phyloP scores from a whole-genome alignment of 169 alveolate genomes.

The Besnoitia besnoiti region DNA sequence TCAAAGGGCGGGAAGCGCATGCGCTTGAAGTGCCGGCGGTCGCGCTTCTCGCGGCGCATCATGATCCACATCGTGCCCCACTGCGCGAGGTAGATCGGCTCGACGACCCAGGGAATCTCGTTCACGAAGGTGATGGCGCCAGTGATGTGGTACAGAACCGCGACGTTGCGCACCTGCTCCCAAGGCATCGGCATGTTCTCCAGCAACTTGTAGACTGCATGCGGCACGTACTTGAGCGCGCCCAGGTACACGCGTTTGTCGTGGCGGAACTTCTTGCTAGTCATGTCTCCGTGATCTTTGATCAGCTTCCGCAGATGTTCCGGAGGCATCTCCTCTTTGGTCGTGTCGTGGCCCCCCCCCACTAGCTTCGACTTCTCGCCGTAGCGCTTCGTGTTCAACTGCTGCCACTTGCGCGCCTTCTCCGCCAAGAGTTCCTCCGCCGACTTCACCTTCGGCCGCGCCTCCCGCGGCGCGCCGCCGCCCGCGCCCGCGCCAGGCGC shows the following conservation, averaged over 20 bases:
- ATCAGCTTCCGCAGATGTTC: constrained; percentile 98
- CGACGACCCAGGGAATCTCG: constrained; percentile 99
- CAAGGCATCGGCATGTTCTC: constrained; percentile 98
- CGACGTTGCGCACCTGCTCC: constrained; percentile 95
- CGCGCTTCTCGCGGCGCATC: constrained; percentile 98
- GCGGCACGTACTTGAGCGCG: constrained; percentile 99
- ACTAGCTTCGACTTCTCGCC: constrained; percentile 24
- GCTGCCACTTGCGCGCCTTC: constrained; percentile 86
- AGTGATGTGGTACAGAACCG: constrained; percentile 97
- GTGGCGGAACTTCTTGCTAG: constrained; percentile 95
- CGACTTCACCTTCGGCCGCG: constrained; percentile 22
- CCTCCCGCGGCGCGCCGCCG: not conserved
- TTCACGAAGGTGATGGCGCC: constrained; percentile 99
- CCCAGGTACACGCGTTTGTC: constrained; percentile 99
- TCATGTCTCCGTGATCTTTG: constrained; percentile 86
- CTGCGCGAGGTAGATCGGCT: constrained; percentile 99
- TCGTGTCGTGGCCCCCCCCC: constrained; percentile 37
- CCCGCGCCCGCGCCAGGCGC: not conserved
- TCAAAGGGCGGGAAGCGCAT: constrained; percentile 99
- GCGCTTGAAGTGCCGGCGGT: constrained; percentile 99
- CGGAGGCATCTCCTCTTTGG: constrained; percentile 94
- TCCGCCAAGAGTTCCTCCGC: constrained; percentile 75
- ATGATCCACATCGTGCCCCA: constrained; percentile 99
- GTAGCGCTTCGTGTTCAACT: constrained; percentile 81
- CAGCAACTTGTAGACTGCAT: constrained; percentile 98